phyloP scores from a whole-genome alignment of 352 stramenopile genomes.

The Pythium vanterpoolii region DNA sequence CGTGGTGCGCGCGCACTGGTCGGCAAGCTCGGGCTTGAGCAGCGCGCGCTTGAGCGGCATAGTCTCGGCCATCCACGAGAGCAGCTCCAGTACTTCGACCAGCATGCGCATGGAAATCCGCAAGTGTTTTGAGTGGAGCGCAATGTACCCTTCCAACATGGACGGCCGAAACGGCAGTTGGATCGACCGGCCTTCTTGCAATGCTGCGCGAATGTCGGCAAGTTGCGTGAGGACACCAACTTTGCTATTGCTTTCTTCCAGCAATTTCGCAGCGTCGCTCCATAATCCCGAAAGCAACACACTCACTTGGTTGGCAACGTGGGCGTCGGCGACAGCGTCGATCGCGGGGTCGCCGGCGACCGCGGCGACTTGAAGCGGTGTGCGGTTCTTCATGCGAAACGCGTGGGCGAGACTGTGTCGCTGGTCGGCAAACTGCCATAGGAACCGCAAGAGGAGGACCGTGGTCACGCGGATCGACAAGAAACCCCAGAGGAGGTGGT shows the following conservation, averaged over 20 bases:
- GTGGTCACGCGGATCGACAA: constrained; percentile 57
- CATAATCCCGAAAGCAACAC: constrained; percentile 60
- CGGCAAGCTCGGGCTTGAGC: constrained; percentile 52
- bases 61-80: constrained; percentile 57
- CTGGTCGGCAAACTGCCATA: constrained; percentile 61
- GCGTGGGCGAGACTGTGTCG: constrained; percentile 30
- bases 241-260: constrained; percentile 65
- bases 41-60: constrained; percentile 41
- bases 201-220: constrained; percentile 46
- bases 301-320: constrained; percentile 36
- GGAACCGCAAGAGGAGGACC: constrained; percentile 51
- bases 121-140: constrained; percentile 69
- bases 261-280: constrained; percentile 66
- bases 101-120: constrained; percentile 58
- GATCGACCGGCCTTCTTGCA: constrained; percentile 21
- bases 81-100: constrained; percentile 57
- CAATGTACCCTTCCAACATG: constrained; percentile 40
- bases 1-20: constrained; percentile 58
- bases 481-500: constrained; percentile 74
- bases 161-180: constrained; percentile 27
- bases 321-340: constrained; percentile 1
- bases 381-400: constrained; percentile 14
- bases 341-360: background rate
- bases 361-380: background rate
- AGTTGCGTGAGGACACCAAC: constrained; percentile 60